Conservation (phyloP, 352 stramenopile genomes). For the Blastocystis sp. region DNA sequence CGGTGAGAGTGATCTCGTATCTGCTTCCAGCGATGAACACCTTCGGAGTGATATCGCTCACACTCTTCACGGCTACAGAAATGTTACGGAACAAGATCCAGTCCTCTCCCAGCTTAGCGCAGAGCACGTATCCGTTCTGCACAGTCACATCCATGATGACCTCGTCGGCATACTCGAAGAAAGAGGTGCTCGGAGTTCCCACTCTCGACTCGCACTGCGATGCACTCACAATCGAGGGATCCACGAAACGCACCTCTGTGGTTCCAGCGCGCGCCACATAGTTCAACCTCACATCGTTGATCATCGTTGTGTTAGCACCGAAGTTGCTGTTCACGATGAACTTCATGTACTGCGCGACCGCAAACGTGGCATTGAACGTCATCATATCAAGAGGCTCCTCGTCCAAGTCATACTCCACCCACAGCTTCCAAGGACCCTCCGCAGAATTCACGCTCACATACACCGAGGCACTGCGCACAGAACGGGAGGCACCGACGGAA, state of each 20-base stretch:
- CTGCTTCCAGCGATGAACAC: constrained; percentile 27
- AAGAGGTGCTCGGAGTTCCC: neutral
- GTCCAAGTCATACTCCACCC: neutral
- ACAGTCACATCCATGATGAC: neutral
- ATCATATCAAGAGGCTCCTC: neutral
- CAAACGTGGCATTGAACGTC: neutral
- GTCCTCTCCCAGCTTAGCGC: neutral
- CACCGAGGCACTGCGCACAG: neutral
- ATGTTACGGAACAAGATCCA: constrained; percentile 27
- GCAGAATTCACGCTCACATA: constrained; percentile 26
- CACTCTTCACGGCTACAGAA: neutral
- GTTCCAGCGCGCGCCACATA: neutral
- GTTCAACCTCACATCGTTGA: constrained; percentile 6
- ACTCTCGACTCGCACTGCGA: neutral
- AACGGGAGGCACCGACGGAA: neutral
- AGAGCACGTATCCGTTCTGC: constrained; percentile 16
- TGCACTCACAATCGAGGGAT: neutral
- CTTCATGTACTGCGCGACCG: constrained; percentile 38
- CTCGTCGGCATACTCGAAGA: constrained; percentile 51
- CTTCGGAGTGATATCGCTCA: neutral
- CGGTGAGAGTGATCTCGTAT: constrained; percentile 19
- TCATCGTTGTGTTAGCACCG: neutral
- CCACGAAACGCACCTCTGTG: constrained; percentile 35
- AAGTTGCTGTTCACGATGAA: constrained; percentile 56
- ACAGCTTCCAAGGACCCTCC: constrained; percentile 30